A percentile compares a stretch with the other conserved stretches of the same genome.
phyloP scores from a whole-genome alignment of 2,329 filamentous ascomycete genomes.

The Fusarium decemcellulare region DNA sequence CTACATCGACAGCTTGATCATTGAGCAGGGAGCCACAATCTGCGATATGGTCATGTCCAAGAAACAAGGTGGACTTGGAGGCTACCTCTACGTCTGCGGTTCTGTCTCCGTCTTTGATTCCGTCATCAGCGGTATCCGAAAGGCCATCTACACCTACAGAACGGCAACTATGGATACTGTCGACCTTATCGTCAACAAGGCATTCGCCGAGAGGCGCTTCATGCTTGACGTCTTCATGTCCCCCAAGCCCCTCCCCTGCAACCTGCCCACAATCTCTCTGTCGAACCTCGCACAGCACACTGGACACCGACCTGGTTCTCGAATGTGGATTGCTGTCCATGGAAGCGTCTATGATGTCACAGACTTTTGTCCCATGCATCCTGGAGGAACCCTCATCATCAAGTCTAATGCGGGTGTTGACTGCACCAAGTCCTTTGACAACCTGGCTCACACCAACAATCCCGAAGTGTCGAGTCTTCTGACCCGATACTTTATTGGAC shows the following conservation, averaged over 20 bases:
- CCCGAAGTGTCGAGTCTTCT: conserved; percentile 67
- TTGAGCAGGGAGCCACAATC: conserved; percentile 64
- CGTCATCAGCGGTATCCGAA: conserved; percentile 69
- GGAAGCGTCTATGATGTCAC: conserved; percentile 68
- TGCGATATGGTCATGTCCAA: conserved; percentile 71
- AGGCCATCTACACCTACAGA: conserved; percentile 67
- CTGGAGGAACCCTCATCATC: conserved; percentile 67
- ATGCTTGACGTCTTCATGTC: conserved; percentile 73
- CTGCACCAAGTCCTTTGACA: conserved; percentile 66
- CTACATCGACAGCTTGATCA: conserved; percentile 67
- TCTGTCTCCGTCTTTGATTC: conserved; percentile 58
- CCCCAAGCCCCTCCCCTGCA: conserved; percentile 65
- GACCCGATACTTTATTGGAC: conserved; percentile 68
- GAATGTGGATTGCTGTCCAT: conserved; percentile 67
- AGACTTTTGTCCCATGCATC: conserved; percentile 67
- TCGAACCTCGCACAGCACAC: conserved; percentile 66
- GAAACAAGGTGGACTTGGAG: conserved; percentile 65
- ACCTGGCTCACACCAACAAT: conserved; percentile 68
- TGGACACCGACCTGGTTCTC: conserved; percentile 61
- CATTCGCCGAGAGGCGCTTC: conserved; percentile 68
- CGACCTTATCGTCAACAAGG: conserved; percentile 64
- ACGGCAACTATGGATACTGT: conserved; percentile 66
- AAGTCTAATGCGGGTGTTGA: conserved; percentile 69
- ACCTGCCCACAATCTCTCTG: conserved; percentile 63
- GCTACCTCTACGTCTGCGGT: conserved; percentile 51